phyloP scores from a whole-genome alignment of 192 early-diverging fungal genomes.

The Dispira simplex region DNA sequence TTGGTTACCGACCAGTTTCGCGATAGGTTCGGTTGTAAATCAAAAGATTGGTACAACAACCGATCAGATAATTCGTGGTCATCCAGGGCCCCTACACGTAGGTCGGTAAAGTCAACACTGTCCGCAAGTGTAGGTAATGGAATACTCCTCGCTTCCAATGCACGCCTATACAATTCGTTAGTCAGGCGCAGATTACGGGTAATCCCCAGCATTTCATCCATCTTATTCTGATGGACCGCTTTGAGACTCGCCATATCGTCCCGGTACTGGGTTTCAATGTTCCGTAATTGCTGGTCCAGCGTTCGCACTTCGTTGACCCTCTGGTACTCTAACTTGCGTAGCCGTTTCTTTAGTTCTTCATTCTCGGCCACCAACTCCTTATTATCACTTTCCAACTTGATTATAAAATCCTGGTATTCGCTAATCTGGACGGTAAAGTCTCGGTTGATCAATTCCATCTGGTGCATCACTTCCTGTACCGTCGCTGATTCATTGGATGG shows the following conservation, averaged over 20 bases:
- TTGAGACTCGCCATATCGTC: slow-evolving; percentile 7
- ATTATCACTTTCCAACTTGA: slow-evolving; percentile 5
- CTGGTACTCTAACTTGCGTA: slow-evolving; percentile 8
- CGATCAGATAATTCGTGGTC: not conserved
- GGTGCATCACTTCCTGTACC: slow-evolving; percentile 10
- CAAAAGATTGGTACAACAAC: not conserved
- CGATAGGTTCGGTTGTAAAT: not conserved
- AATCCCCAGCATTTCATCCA: not conserved
- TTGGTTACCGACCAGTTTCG: not conserved
- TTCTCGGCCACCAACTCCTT: not conserved
- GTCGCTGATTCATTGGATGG: slow-evolving; percentile 9
- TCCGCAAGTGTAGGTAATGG: not conserved
- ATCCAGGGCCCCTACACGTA: not conserved
- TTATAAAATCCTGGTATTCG: slow-evolving; percentile 11
- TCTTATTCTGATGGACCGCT: slow-evolving; percentile 1
- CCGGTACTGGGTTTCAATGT: not conserved
- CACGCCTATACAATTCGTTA: not conserved
- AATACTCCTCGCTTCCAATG: not conserved
- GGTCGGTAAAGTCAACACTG: not conserved
- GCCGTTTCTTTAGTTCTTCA: not conserved
- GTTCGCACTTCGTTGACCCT: not conserved
- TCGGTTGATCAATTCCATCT: slow-evolving; percentile 10
- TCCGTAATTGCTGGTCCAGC: not conserved
- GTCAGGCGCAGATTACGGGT: not conserved
- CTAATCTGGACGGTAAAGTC: slow-evolving; percentile 11